Base-by-base conservation (phyloP, 257 asterid species). In the Thymus quinquecostatus region DNA sequence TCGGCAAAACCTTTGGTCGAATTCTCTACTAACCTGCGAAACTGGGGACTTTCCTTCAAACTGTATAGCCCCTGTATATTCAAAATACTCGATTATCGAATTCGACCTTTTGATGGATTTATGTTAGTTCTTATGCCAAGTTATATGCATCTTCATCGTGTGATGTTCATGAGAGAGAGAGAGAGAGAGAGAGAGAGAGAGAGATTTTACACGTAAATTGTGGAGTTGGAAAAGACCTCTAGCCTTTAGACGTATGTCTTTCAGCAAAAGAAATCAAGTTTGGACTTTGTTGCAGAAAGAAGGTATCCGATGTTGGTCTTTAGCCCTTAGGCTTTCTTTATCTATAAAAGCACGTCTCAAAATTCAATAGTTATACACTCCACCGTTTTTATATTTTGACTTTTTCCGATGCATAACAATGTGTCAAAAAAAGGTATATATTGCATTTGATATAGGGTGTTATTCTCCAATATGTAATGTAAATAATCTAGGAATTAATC, bases 41-140 rank as follows among this genome's bases (percentile, higher is more conserved):
- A 28, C 12, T 64, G 34, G 69, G 69, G 69, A 47, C 54, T 47
- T 64, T 44, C 10, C 43, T 44, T 29, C 10, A 43, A 45, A 44
- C 55, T 44, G 69, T 64, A 64, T 64, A 64, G 68, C 55, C 55
- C 55, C 68, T 12, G 14, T 28, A 43, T 43, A 44, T 43, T 44
- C 27, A 29, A 62, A 41, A 3, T 40, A 62, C 33, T 21, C 21
- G 8, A 7, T 59, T 4, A 62, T 59, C 44, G 8, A 38, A 33
- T 59, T 59, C 45, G 10, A 21, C 53, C 34, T 9, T 60, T 61
- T 8, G 7, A 14, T 61, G 50, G 67, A 61, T 40, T n/a, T 62
- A 14, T 38, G 41, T 21, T 41, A 10, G 27, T 41, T 40, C 47
- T 49, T 49, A 4, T 49, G n/a, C 4, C 2, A 2, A 47, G 4